A percentile compares a stretch with the other conserved stretches of the same genome.
These are phyloP conservation scores for Phytomonas francai DNA, from an alignment of 208 protist species.

Conservation along the genomic window DNA sequence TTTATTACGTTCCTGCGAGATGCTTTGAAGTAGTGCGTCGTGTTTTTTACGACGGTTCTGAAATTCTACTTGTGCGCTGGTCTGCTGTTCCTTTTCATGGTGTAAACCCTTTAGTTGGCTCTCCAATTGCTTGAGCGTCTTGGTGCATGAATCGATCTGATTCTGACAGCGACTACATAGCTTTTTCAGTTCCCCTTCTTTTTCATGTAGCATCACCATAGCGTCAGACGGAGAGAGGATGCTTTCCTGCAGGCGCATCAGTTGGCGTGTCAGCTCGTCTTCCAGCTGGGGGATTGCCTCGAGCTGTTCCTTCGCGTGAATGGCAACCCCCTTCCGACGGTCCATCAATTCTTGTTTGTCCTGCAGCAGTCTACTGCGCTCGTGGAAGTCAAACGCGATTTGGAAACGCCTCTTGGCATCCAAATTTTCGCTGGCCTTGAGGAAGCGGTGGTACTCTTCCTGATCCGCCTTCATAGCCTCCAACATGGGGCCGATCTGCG, in stretches of 20 bases:
- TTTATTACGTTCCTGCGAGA: conserved; percentile 36
- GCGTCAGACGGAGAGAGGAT: conserved; percentile 46
- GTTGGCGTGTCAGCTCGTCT: conserved; percentile 41
- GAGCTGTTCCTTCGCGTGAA: conserved; percentile 42
- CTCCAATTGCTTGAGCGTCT: conserved; percentile 45
- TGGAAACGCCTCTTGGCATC: conserved; percentile 66
- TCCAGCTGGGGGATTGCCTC: conserved; percentile 34
- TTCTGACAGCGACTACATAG: conserved; percentile 35
- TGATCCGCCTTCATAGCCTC: conserved; percentile 83
- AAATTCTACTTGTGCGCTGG: conserved; percentile 34
- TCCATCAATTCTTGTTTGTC: conserved; percentile 13
- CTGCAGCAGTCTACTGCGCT: conserved; percentile 23
- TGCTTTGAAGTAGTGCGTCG: conserved; percentile 33
- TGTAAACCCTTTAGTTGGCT: conserved; percentile 29
- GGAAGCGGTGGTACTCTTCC: conserved; percentile 72
- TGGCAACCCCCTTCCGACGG: conserved; percentile 5
- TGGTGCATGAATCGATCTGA: conserved; percentile 27
- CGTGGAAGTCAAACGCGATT: conserved; percentile 66
- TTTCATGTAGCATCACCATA: conserved; percentile 44
- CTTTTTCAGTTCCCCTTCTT: conserved; percentile 57
- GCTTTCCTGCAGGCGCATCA: conserved; percentile 47
- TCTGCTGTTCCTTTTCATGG: conserved; percentile 45
- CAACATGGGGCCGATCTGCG: conserved; percentile 82
- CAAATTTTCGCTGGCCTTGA: conserved; percentile 55
- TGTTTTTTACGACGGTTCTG: conserved; percentile 24